Evolutionary conservation across 345 rosid species (phyloP).

Genomic region (Eucalyptus curtisii): DNA sequence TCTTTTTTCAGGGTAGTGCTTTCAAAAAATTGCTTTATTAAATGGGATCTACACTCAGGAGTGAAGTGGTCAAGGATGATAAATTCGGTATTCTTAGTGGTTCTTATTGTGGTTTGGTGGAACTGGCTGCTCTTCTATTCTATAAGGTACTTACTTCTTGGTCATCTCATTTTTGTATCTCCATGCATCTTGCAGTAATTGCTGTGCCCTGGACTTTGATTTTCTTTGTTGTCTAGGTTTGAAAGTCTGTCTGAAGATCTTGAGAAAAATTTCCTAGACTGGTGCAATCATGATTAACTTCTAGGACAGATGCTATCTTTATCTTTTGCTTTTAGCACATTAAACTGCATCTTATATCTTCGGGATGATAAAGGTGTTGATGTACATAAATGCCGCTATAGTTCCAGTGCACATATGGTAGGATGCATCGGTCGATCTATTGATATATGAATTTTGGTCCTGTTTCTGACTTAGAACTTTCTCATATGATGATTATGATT

Average conservation of each 20-base stretch:
- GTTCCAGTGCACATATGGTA: not conserved
- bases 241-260: not conserved
- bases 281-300: not conserved
- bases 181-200: not conserved
- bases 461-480: not conserved
- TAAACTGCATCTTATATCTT: not conserved
- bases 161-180: not conserved
- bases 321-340: not conserved
- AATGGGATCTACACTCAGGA: slow-evolving; percentile 26
- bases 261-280: not conserved
- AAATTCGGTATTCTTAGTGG: slow-evolving; percentile 53
- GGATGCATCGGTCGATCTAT: not conserved
- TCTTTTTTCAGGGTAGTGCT: not conserved
- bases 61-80: slow-evolving; percentile 67
- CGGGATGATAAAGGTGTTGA: not conserved
- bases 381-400: not conserved
- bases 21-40: not conserved
- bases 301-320: not conserved
- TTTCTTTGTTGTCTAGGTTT: not conserved
- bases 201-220: not conserved
- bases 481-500: not conserved
- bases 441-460: not conserved
- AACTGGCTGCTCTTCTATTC: slow-evolving; percentile 68
- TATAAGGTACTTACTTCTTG: slow-evolving; percentile 41
- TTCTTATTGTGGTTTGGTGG: slow-evolving; percentile 52